Conservation (phyloP, 495 filamentous ascomycete genomes). For the Penicillium crystallinum region DNA sequence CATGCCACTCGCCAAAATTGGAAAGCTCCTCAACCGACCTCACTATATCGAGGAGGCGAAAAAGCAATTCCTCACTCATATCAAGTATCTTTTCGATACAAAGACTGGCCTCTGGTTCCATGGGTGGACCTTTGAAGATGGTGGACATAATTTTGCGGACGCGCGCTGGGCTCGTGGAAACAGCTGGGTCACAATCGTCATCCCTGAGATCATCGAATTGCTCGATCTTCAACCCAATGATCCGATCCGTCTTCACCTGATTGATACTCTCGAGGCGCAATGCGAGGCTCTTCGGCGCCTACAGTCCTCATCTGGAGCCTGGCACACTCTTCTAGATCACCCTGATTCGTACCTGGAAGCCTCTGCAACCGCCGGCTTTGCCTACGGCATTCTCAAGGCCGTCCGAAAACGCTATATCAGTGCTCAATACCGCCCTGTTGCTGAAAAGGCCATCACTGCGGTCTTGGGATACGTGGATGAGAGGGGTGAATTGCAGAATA, state of each 20-base stretch:
- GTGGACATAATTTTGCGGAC: slow-evolving; percentile 65
- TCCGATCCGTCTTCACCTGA: slow-evolving; percentile 54
- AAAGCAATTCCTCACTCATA: slow-evolving; percentile 64
- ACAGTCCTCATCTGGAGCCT: slow-evolving; percentile 55
- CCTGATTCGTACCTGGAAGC: slow-evolving; percentile 61
- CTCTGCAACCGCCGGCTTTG: slow-evolving; percentile 70
- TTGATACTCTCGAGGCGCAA: slow-evolving; percentile 58
- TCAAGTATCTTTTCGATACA: slow-evolving; percentile 67
- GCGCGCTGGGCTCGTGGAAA: slow-evolving; percentile 67
- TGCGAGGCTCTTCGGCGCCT: slow-evolving; percentile 51
- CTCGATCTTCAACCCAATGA: slow-evolving; percentile 52
- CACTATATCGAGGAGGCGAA: slow-evolving; percentile 70
- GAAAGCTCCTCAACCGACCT: slow-evolving; percentile 55
- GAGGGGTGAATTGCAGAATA: slow-evolving; percentile 60
- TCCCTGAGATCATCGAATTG: slow-evolving; percentile 67
- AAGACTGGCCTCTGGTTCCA: slow-evolving; percentile 65
- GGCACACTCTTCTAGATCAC: slow-evolving; percentile 64
- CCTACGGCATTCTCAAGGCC: slow-evolving; percentile 68
- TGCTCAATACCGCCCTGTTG: slow-evolving; percentile 42
- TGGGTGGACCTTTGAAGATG: slow-evolving; percentile 64
- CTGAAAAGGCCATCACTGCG: slow-evolving; percentile 54
- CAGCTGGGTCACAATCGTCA: slow-evolving; percentile 67
- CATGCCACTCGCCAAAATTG: slow-evolving; percentile 70
- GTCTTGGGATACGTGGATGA: slow-evolving; percentile 55
- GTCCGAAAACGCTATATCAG: slow-evolving; percentile 62